Percentiles rank a stretch among this genome's conserved stretches.
Conservation (phyloP, 2,329 filamentous ascomycete genomes). For the Neocatenulostroma microsporum region DNA sequence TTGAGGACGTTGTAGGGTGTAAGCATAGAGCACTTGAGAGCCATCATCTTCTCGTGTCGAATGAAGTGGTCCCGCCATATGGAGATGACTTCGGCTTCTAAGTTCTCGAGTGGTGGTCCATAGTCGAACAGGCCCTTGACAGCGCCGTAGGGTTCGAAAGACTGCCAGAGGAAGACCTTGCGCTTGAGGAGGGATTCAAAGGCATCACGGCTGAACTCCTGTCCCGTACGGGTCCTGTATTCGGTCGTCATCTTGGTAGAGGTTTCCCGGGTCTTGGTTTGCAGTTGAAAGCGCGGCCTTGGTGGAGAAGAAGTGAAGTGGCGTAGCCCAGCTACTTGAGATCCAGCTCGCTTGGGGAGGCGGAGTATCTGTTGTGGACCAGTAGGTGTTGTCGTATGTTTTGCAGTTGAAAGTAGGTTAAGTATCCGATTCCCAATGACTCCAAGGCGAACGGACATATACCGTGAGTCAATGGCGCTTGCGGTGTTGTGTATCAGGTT, state of each 20-base stretch:
- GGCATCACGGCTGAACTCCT: conserved; percentile 73
- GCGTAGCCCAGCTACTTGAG: not conserved
- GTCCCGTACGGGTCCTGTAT: conserved; percentile 74
- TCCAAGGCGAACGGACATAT: conserved; percentile 1
- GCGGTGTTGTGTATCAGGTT: no score
- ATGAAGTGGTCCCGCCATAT: conserved; percentile 91
- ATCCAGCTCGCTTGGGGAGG: not conserved
- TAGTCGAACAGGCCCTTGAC: conserved; percentile 69
- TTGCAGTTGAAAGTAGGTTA: not conserved
- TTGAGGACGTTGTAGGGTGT: conserved; percentile 92
- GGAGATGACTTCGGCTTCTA: conserved; percentile 83
- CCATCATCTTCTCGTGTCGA: conserved; percentile 88
- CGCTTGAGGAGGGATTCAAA: conserved; percentile 82
- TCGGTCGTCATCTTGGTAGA: conserved; percentile 49
- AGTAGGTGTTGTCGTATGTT: no score
- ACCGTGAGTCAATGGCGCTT: conserved; percentile 1
- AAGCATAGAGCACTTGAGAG: conserved; percentile 88
- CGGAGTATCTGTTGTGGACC: not conserved
- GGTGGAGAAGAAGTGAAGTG: conserved; percentile 9
- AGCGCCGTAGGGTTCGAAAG: conserved; percentile 66
- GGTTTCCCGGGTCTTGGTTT: conserved; percentile 27
- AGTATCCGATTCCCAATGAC: not conserved
- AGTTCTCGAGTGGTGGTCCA: conserved; percentile 76
- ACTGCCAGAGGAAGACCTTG: conserved; percentile 87
- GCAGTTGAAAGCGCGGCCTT: conserved; percentile 18